A percentile compares a stretch with the other conserved stretches of the same genome.
Evolutionary conservation across 2,329 filamentous ascomycete genomes (phyloP).

Genomic region (Rhytidhysteron rufulum): DNA sequence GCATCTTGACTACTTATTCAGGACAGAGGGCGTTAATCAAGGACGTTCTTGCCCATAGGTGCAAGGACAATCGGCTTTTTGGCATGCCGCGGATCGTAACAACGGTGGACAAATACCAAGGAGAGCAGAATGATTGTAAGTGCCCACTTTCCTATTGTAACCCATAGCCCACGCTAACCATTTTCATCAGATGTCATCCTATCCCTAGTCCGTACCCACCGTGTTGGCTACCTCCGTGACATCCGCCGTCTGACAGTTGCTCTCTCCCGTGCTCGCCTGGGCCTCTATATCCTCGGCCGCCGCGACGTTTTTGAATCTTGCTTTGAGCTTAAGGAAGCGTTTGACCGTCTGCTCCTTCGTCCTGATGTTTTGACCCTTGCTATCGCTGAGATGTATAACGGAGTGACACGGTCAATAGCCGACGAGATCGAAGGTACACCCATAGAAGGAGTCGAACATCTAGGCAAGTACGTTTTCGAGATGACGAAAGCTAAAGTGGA

Average conservation of each 20-base stretch:
- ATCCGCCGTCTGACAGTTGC: constrained; percentile 92
- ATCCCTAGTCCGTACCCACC: constrained; percentile 82
- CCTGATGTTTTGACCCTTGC: constrained; percentile 77
- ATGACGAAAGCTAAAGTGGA: constrained; percentile 78
- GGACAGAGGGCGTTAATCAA: constrained; percentile 84
- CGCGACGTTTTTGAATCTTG: constrained; percentile 84
- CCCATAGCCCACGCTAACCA: constrained; percentile 1
- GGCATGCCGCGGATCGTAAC: constrained; percentile 85
- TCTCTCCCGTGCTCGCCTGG: constrained; percentile 84
- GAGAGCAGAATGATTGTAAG: constrained; percentile 98
- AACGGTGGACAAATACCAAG: constrained; percentile 98
- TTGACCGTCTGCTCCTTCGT: constrained; percentile 71
- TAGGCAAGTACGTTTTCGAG: constrained; percentile 93
- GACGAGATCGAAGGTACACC: constrained; percentile 53
- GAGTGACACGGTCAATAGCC: constrained; percentile 54
- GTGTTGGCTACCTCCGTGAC: constrained; percentile 89
- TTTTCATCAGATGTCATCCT: constrained; percentile 73
- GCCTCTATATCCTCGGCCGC: constrained; percentile 87
- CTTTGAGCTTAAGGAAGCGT: constrained; percentile 82
- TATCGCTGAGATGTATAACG: constrained; percentile 77
- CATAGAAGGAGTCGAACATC: constrained; percentile 90
- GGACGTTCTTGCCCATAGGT: constrained; percentile 81
- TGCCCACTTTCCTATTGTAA: constrained; percentile 18
- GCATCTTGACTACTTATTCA: constrained; percentile 88
- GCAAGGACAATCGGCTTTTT: constrained; percentile 78